Base-by-base conservation (phyloP, 2,329 filamentous ascomycete genomes). In the Xylariaceae sp. region DNA sequence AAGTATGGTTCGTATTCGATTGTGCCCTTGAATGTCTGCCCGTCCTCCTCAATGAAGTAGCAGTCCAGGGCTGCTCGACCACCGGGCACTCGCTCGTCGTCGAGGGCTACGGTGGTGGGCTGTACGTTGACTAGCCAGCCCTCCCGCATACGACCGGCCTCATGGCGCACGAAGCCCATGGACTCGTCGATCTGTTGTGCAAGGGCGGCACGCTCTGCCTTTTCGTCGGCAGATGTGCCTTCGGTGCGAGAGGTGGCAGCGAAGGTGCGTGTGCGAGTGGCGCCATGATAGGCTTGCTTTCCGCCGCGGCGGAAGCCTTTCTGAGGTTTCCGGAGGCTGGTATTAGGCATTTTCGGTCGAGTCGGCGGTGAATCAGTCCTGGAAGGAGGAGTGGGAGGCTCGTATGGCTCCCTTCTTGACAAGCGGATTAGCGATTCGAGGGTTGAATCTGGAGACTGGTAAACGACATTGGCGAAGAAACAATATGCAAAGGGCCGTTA, bases 121-220 rank as follows among this genome's bases (percentile, higher is more conserved):
- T 96, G 90, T 75, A 97, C 89, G 67, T 97, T 99, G 62, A 93
- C 90, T 4, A 99, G 82, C 94, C 94, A 99, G 58, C 95, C 92
- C 45, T 88, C 82, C 67, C 86, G 88, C 62, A 76, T 79, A 67
- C 88, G 84, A 44, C 90, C 94, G 31, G 89, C 86, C 59, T 99
- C 95, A 69, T 92, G 97, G 46, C 93, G 88, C 33, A 86, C 80
- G 70, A 99, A 99, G 48, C 94, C 95, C 85, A 97, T 94, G 56
- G 82, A 81, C 75, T 97, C 94, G 75, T 99, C 95, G 68, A 99
- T 97, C 64, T 80, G 83, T 73, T 96, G 84, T 31, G 90, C 90
- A 47, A 96, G 82, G 50, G 85, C 84, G 43, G 86, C 87, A 36
- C 90, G 86, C 73, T 99, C 92, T 73, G 90, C 84, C 71, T 90